A percentile compares a stretch with the other conserved stretches of the same genome.
Evolutionary conservation across 2,329 filamentous ascomycete species (phyloP).

Genomic region (Ceratocystis cacaofunesta): DNA sequence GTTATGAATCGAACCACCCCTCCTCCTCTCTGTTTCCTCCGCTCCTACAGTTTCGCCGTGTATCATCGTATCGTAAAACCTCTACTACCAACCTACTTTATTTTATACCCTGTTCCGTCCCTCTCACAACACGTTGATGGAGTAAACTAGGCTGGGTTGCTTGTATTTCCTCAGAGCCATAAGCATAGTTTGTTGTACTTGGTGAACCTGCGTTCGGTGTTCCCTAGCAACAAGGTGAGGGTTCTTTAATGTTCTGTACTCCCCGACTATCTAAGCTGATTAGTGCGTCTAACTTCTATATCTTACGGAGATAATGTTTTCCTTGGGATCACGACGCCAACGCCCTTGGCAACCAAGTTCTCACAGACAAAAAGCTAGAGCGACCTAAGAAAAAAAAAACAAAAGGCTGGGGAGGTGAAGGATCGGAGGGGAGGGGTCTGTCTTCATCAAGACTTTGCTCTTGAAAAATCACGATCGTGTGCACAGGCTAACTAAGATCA

Average conservation of each 20-base stretch:
- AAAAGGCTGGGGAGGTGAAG: background rate
- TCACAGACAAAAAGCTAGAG: background rate
- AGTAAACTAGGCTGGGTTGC: no score
- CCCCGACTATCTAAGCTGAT: background rate
- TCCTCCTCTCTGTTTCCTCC: background rate
- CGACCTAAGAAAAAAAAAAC: background rate
- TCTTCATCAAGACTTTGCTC: background rate
- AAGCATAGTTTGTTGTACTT: no score
- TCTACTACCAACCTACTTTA: no score
- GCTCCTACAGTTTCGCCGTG: background rate
- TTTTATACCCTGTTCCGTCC: no score
- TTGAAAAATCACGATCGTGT: background rate
- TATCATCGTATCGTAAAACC: background rate
- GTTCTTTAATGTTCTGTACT: background rate
- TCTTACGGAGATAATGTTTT: background rate
- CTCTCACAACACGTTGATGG: no score
- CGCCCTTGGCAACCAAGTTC: background rate
- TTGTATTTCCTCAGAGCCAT: no score
- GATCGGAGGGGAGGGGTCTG: background rate
- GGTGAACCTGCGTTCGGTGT: background rate
- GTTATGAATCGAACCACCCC: background rate
- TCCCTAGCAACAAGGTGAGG: background rate
- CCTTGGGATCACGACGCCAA: background rate
- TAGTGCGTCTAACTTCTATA: background rate
- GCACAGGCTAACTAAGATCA: constrained; percentile 4